Conservation (phyloP, 768 basidiomycete genomes). For the Lanmaoa pseudosensibilis region DNA sequence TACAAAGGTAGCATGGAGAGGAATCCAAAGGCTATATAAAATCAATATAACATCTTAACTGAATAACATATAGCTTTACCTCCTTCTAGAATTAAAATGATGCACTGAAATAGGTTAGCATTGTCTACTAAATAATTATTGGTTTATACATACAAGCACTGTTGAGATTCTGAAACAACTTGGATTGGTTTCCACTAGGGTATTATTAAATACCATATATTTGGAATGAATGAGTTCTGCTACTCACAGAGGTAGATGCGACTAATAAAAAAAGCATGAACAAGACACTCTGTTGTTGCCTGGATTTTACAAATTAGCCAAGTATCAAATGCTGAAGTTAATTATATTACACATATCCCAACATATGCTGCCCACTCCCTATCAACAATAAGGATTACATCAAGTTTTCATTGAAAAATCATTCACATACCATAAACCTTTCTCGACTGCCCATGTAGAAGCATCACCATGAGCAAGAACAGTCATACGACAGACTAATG, state of each 20-base stretch:
- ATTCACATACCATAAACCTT: slow-evolving; percentile 9
- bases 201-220: not conserved
- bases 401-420: not conserved
- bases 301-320: slow-evolving; percentile 10
- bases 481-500: slow-evolving; percentile 8
- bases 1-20: slow-evolving; percentile 11
- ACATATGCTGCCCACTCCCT: slow-evolving; percentile 14
- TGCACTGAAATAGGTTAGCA: slow-evolving; percentile 10
- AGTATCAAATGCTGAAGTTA: not conserved
- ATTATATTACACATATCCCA: slow-evolving; percentile 18
- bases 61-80: slow-evolving; percentile 3
- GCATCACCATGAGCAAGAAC: slow-evolving; percentile 1
- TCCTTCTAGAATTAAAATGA: slow-evolving; percentile 22
- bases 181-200: slow-evolving; percentile 11
- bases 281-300: slow-evolving; percentile 20
- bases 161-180: not conserved
- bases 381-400: not conserved
- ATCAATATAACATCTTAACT: not conserved
- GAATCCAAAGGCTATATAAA: slow-evolving; percentile 17
- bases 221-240: not conserved
- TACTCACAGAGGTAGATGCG: slow-evolving; percentile 26
- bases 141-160: slow-evolving; percentile 17
- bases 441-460: accelerated
- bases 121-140: not conserved
- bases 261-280: slow-evolving; percentile 25